These are phyloP conservation scores for Pyrenochaeta sp. DNA, from an alignment of 2,329 filamentous ascomycete genomes.

Conservation along the genomic window DNA sequence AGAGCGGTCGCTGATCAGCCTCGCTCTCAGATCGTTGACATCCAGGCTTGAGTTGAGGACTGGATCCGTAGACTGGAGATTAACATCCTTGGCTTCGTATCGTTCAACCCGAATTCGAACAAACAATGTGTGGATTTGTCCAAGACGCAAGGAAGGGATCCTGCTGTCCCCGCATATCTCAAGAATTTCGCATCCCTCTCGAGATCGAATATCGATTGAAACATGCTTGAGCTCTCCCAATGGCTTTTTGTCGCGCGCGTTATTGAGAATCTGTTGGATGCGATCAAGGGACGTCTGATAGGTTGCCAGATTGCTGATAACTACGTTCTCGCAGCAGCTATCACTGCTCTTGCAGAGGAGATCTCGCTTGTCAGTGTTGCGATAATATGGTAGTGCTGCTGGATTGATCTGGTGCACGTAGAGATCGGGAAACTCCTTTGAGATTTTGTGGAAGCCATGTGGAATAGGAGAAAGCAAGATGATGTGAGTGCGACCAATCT, in stretches of 20 bases:
- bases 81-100: slow-evolving; percentile 19
- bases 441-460: slow-evolving; percentile 31
- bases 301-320: slow-evolving; percentile 32
- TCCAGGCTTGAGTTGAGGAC: slow-evolving; percentile 31
- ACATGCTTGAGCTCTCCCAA: slow-evolving; percentile 29
- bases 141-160: slow-evolving; percentile 29
- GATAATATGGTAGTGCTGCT: slow-evolving; percentile 29
- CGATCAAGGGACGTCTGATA: slow-evolving; percentile 30
- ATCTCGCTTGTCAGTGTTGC: slow-evolving; percentile 15
- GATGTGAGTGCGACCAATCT: slow-evolving; percentile 30
- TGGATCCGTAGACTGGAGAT: slow-evolving; percentile 26
- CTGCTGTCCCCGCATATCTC: slow-evolving; percentile 21
- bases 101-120: slow-evolving; percentile 25
- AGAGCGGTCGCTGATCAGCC: slow-evolving; percentile 23
- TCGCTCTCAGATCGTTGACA: slow-evolving; percentile 26
- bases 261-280: slow-evolving; percentile 34
- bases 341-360: slow-evolving; percentile 22
- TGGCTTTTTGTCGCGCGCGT: slow-evolving; percentile 33
- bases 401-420: slow-evolving; percentile 39
- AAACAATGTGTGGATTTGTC: slow-evolving; percentile 36
- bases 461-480: slow-evolving; percentile 36
- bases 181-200: slow-evolving; percentile 35
- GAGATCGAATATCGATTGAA: slow-evolving; percentile 28
- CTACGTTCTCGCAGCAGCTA: slow-evolving; percentile 34
- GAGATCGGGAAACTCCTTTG: slow-evolving; percentile 24